Percentiles rank a stretch among this genome's conserved stretches.
Conservation (phyloP, 208 protist species). For the Trypanosoma platydactyli region DNA sequence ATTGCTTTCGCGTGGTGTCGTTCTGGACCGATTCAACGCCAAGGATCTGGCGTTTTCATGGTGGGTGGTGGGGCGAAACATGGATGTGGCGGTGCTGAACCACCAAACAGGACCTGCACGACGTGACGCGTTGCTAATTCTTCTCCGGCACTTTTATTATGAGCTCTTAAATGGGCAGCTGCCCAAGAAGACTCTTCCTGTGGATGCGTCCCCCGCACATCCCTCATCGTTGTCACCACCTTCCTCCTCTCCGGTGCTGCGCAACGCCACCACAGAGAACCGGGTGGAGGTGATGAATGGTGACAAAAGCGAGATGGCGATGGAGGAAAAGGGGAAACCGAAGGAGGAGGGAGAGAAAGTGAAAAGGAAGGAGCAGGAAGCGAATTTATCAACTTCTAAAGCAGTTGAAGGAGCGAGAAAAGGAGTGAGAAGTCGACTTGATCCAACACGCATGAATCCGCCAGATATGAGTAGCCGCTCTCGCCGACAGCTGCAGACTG, state of each 20-base stretch:
- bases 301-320: neutral
- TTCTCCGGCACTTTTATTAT: conserved; percentile 74
- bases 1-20: conserved; percentile 70
- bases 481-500: neutral
- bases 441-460: conserved; percentile 26
- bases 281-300: neutral
- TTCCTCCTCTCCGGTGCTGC: too few relatives aligned
- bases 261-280: neutral
- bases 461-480: conserved; percentile 6
- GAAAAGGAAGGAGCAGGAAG: neutral
- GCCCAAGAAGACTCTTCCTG: conserved; percentile 18
- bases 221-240: too few relatives aligned
- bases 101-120: conserved; percentile 40
- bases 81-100: conserved; percentile 61
- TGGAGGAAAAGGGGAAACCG: neutral
- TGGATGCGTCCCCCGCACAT: neutral
- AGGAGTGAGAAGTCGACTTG: conserved; percentile 25
- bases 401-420: neutral
- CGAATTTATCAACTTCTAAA: neutral
- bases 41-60: conserved; percentile 82
- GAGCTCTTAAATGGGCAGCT: conserved; percentile 39
- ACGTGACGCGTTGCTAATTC: conserved; percentile 72
- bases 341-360: conserved; percentile 3
- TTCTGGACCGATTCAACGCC: conserved; percentile 80
- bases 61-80: conserved; percentile 82